Conservation (phyloP, 2,329 filamentous ascomycete species). For the Trichoderma citrinoviride region DNA sequence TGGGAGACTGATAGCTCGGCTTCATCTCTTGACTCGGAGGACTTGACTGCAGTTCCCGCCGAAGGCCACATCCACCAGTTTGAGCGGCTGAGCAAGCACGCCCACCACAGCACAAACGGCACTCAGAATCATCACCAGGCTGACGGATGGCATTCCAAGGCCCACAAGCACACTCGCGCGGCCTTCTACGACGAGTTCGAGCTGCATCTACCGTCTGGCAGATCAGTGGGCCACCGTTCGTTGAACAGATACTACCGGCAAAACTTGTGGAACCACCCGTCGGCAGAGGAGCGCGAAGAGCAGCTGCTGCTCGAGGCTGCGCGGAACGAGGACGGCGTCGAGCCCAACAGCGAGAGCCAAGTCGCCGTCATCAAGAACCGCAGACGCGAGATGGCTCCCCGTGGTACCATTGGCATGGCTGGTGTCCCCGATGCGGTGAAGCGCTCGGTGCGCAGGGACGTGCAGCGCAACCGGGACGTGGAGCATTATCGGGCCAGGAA, state of each 20-base stretch:
- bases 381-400: constrained; percentile 58
- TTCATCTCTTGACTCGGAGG: constrained; percentile 84
- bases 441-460: constrained; percentile 61
- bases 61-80: constrained; percentile 70
- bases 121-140: constrained; percentile 69
- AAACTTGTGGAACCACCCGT: constrained; percentile 83
- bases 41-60: constrained; percentile 75
- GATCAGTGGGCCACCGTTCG: constrained; percentile 85
- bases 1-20: constrained; percentile 94
- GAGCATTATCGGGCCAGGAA: constrained; percentile 60
- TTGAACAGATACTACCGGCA: constrained; percentile 87
- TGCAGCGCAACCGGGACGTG: constrained; percentile 66
- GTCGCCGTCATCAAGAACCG: constrained; percentile 37
- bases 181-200: constrained; percentile 93
- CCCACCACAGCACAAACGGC: constrained; percentile 71
- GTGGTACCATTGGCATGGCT: constrained; percentile 74
- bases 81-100: constrained; percentile 67
- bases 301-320: constrained; percentile 59
- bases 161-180: constrained; percentile 68
- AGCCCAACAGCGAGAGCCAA: constrained; percentile 36
- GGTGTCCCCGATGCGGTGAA: constrained; percentile 76
- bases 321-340: constrained; percentile 37
- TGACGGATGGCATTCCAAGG: constrained; percentile 79
- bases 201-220: constrained; percentile 85
- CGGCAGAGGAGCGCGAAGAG: constrained; percentile 70